These are phyloP conservation scores for Dendrocalamus latiflorus DNA, from an alignment of 202 grass and related monocot genomes.

Conservation along the genomic window DNA sequence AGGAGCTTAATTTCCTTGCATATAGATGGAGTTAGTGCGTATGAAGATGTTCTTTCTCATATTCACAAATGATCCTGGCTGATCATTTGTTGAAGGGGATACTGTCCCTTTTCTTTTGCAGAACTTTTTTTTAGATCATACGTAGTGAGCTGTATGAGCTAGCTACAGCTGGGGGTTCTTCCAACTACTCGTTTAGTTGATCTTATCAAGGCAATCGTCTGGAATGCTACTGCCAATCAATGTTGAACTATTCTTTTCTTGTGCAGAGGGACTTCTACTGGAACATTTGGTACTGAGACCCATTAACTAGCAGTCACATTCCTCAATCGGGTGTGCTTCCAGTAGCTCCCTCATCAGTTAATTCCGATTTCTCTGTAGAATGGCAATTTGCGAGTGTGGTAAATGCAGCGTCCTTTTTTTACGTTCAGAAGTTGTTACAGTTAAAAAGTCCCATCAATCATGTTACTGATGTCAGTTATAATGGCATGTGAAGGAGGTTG, in stretches of 20 bases:
- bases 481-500: not conserved
- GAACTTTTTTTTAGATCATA: not conserved
- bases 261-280: not conserved
- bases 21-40: not conserved
- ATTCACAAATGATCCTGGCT: not conserved
- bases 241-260: not conserved
- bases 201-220: not conserved
- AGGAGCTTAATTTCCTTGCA: not conserved
- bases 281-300: not conserved
- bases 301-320: slow-evolving; percentile 20
- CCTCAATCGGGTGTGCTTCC: not conserved
- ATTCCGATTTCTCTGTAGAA: not conserved
- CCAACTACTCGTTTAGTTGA: not conserved
- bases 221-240: slow-evolving; percentile 4
- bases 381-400: not conserved
- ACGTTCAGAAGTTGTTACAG: not conserved
- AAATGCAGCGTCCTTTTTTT: not conserved
- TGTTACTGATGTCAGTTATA: slow-evolving; percentile 3
- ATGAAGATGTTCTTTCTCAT: not conserved
- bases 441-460: not conserved
- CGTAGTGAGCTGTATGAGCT: not conserved
- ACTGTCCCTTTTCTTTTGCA: not conserved
- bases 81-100: not conserved
- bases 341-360: not conserved
- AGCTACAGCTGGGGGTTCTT: not conserved